These are phyloP conservation scores for Trichoderma lentiforme DNA, from an alignment of 2,329 filamentous ascomycete species.

Conservation along the genomic window DNA sequence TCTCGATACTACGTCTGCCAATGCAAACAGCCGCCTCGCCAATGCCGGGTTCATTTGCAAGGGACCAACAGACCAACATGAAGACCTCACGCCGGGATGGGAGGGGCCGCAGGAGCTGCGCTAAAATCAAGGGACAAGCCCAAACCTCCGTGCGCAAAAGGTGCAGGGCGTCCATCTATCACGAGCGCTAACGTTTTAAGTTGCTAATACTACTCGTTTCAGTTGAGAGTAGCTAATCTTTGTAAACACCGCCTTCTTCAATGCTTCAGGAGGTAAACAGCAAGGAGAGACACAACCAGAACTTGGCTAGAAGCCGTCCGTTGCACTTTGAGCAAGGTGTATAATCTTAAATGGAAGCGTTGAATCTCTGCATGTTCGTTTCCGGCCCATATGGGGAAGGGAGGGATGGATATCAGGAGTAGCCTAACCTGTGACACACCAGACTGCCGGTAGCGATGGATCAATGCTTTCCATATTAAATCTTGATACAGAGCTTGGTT, in stretches of 20 bases:
- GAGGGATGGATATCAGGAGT: not conserved
- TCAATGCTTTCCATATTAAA: not conserved
- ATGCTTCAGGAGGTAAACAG: not conserved
- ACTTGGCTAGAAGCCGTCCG: not conserved
- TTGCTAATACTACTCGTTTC: conserved; percentile 4
- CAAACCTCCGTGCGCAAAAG: not conserved
- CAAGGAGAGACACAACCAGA: not conserved
- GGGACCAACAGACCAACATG: not conserved
- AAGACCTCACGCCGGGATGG: not conserved
- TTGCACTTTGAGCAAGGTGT: not conserved
- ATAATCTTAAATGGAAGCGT: not conserved
- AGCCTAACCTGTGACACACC: not conserved
- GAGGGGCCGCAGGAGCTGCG: not conserved
- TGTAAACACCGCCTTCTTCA: not conserved
- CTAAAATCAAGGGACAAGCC: not conserved
- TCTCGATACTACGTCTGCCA: conserved; percentile 5
- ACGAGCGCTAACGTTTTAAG: conserved; percentile 5
- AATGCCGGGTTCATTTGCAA: not conserved
- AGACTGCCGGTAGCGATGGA: not conserved
- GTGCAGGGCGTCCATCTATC: conserved; percentile 5
- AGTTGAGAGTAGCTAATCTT: not conserved
- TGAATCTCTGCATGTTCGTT: not conserved
- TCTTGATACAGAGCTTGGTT: not conserved
- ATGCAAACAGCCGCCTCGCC: not conserved
- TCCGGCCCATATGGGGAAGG: not conserved